A percentile compares a stretch with the other conserved stretches of the same genome.
These are phyloP conservation scores for Diaporthe destruens DNA, from an alignment of 2,329 filamentous ascomycete species.

Conservation along the genomic window DNA sequence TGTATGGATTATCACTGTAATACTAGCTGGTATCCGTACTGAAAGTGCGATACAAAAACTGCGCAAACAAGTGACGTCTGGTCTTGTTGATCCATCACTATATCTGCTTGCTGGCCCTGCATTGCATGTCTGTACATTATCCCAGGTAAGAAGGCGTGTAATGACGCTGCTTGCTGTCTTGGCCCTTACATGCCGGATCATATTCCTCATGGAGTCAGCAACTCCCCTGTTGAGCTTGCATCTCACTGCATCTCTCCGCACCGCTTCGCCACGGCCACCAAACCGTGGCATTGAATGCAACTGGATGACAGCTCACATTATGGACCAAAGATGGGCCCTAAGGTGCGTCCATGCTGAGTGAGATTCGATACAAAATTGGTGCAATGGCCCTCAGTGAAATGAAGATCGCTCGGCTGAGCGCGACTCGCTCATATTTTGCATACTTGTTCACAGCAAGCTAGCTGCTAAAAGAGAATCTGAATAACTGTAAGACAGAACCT, in stretches of 20 bases:
- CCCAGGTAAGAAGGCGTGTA: background rate
- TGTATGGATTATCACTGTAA: conserved; percentile 39
- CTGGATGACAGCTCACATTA: conserved; percentile 1
- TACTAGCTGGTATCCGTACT: conserved; percentile 35
- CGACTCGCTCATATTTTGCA: background rate
- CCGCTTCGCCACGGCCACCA: background rate
- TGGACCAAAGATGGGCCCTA: background rate
- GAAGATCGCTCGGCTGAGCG: background rate
- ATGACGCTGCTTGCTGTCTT: conserved; percentile 9
- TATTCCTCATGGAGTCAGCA: background rate
- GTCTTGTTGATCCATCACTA: background rate
- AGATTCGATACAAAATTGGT: background rate
- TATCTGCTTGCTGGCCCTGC: background rate
- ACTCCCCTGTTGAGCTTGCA: background rate
- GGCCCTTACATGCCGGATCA: background rate
- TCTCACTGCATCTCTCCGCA: background rate
- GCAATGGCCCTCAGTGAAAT: background rate
- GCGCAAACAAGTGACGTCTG: background rate
- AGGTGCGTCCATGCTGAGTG: background rate
- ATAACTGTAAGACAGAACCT: background rate
- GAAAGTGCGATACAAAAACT: background rate
- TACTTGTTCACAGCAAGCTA: background rate
- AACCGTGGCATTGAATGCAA: background rate
- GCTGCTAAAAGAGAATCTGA: background rate
- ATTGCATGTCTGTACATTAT: background rate